These are phyloP conservation scores for Jatropha multifida DNA, from an alignment of 441 rosid species.

Conservation along the genomic window DNA sequence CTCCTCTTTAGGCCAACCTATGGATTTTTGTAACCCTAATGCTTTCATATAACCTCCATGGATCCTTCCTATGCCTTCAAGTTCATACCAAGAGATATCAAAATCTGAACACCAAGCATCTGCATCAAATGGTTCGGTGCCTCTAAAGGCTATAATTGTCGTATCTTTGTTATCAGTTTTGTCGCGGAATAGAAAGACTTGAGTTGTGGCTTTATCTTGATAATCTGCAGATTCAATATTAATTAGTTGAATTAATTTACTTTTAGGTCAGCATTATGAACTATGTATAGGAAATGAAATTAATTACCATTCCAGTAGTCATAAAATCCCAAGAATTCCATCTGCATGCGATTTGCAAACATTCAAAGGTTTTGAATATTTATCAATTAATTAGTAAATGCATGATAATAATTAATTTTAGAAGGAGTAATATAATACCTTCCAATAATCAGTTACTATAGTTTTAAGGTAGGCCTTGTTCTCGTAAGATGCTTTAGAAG, in stretches of 20 bases:
- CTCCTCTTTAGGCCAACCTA: conserved; percentile 45
- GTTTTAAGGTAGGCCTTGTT: conserved; percentile 46
- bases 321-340: conserved; percentile 57
- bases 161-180: conserved; percentile 39
- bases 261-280: too few relatives aligned
- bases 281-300: too few relatives aligned
- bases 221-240: conserved; percentile 35
- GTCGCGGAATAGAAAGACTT: conserved; percentile 52
- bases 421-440: conserved; percentile 27
- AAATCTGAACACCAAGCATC: conserved; percentile 75
- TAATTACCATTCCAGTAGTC: conserved; percentile 68
- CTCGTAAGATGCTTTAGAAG: conserved; percentile 65
- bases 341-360: conserved; percentile 32
- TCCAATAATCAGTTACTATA: conserved; percentile 51
- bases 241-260: too few relatives aligned
- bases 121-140: conserved; percentile 67
- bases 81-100: conserved; percentile 75
- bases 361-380: neutral
- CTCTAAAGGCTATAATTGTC: conserved; percentile 67
- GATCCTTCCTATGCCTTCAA: conserved; percentile 55
- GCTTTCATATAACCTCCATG: conserved; percentile 83
- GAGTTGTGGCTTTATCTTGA: conserved; percentile 60
- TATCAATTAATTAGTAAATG: too few relatives aligned
- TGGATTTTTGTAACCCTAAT: conserved; percentile 51
- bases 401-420: too few relatives aligned